A percentile compares a stretch with the other conserved stretches of the same genome.
phyloP scores from a whole-genome alignment of 768 basidiomycete genomes.

The Mycena vulgaris region DNA sequence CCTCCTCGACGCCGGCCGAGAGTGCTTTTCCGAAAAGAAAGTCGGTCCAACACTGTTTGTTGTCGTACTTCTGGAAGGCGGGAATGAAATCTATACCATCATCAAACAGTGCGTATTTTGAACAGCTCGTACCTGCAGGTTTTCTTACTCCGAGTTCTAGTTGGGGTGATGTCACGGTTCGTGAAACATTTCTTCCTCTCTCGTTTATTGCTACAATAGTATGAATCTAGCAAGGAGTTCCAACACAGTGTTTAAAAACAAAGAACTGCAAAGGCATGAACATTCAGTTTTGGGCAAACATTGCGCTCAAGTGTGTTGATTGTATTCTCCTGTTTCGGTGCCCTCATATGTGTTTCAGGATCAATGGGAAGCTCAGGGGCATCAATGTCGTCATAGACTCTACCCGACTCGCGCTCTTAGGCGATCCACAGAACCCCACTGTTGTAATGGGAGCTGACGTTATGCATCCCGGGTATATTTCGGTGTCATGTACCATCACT shows the following conservation, averaged over 20 bases:
- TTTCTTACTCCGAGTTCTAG: no score
- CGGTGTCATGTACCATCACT: not conserved
- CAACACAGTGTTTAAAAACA: conserved; percentile 84
- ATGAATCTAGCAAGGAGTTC: conserved; percentile 71
- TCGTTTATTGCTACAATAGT: not conserved
- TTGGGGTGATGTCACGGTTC: conserved; percentile 77
- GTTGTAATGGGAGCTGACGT: conserved; percentile 80
- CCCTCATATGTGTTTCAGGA: conserved; percentile 56
- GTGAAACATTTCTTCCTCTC: conserved; percentile 47
- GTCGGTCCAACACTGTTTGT: conserved; percentile 71
- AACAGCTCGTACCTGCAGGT: not conserved
- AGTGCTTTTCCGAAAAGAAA: conserved; percentile 56
- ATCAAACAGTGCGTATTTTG: conserved; percentile 79
- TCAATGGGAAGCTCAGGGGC: conserved; percentile 89
- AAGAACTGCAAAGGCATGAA: conserved; percentile 77
- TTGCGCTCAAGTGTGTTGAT: conserved; percentile 75
- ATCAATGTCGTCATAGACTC: conserved; percentile 85
- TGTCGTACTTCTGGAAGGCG: conserved; percentile 79
- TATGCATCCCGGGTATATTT: conserved; percentile 28
- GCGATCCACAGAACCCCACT: conserved; percentile 82
- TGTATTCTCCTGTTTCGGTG: conserved; percentile 4
- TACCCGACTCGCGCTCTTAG: conserved; percentile 71
- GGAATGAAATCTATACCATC: conserved; percentile 81
- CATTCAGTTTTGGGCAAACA: conserved; percentile 85
- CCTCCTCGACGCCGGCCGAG: conserved; percentile 64